These are phyloP conservation scores for Immersiella caudata DNA, from an alignment of 495 filamentous ascomycete species.

Conservation along the genomic window DNA sequence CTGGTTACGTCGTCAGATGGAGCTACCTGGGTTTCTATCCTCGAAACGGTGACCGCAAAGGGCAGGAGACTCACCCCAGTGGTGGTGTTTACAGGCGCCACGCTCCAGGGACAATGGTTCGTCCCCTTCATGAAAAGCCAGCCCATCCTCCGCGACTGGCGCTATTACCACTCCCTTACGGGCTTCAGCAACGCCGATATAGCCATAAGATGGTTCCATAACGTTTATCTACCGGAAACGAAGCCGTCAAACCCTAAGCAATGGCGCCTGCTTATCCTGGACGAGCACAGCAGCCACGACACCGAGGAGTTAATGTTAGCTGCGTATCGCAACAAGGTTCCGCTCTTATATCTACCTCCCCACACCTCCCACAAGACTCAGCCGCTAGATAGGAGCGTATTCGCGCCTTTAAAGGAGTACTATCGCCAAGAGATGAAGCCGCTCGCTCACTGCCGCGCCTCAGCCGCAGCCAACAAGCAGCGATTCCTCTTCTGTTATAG, in stretches of 20 bases:
- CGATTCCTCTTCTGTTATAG: not conserved
- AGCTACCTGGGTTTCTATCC: conserved; percentile 17
- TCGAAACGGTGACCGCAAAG: conserved; percentile 13
- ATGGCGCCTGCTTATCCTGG: conserved; percentile 17
- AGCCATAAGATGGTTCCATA: conserved; percentile 4
- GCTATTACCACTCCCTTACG: conserved; percentile 7
- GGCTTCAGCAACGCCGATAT: conserved; percentile 14
- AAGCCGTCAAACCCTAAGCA: conserved; percentile 6
- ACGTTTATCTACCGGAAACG: conserved; percentile 20
- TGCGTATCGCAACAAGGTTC: conserved; percentile 2
- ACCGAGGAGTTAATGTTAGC: not conserved
- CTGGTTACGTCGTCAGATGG: not conserved
- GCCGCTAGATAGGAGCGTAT: conserved; percentile 11
- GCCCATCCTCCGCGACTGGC: not conserved
- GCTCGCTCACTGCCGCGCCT: not conserved
- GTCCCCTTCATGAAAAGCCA: not conserved
- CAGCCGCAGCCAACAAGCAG: conserved; percentile 10
- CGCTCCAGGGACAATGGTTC: conserved; percentile 12
- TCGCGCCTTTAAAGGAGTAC: not conserved
- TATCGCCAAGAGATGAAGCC: conserved; percentile 1
- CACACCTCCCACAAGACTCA: conserved; percentile 21
- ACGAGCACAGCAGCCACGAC: conserved; percentile 14
- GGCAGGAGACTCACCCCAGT: conserved; percentile 11
- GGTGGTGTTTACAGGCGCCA: conserved; percentile 14
- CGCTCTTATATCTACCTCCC: conserved; percentile 16